These are phyloP conservation scores for Sanghuangporus weigelae DNA, from an alignment of 1,284 basidiomycete species.

Conservation along the genomic window DNA sequence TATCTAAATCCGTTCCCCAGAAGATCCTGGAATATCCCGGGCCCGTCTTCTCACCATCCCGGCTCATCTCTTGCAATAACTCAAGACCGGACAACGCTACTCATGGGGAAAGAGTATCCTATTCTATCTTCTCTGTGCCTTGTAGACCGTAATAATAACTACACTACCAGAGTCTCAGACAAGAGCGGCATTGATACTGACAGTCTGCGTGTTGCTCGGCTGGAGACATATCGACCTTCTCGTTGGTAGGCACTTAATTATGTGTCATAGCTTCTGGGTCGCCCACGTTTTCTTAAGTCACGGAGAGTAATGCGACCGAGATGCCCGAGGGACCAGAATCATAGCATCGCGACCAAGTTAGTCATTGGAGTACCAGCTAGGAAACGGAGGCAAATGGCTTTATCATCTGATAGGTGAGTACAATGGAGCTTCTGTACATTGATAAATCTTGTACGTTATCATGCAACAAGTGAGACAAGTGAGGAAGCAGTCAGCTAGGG, in stretches of 20 bases:
- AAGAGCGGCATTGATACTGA: no score
- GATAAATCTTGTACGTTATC: neutral
- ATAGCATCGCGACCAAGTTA: neutral
- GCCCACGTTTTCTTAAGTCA: neutral
- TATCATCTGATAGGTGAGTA: neutral
- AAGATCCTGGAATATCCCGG: neutral
- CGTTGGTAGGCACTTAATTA: neutral
- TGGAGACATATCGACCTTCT: no score
- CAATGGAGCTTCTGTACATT: neutral
- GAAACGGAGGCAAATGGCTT: neutral
- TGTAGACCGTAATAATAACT: no score
- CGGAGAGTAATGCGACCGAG: slow-evolving; percentile 2
- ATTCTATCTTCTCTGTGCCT: no score
- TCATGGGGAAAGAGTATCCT: no score
- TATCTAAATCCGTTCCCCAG: neutral
- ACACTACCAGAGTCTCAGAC: no score
- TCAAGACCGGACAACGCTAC: no score
- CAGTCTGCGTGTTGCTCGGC: neutral
- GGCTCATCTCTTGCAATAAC: neutral
- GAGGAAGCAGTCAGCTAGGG: neutral
- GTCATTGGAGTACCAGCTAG: no score
- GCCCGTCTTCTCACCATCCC: neutral
- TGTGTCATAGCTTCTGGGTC: neutral
- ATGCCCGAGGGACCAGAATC: slow-evolving; percentile 2
- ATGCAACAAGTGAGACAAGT: neutral